A percentile compares a stretch with the other conserved stretches of the same genome.
Conservation (phyloP, 2,329 filamentous ascomycete genomes). For the Diaporthe aspalathi region DNA sequence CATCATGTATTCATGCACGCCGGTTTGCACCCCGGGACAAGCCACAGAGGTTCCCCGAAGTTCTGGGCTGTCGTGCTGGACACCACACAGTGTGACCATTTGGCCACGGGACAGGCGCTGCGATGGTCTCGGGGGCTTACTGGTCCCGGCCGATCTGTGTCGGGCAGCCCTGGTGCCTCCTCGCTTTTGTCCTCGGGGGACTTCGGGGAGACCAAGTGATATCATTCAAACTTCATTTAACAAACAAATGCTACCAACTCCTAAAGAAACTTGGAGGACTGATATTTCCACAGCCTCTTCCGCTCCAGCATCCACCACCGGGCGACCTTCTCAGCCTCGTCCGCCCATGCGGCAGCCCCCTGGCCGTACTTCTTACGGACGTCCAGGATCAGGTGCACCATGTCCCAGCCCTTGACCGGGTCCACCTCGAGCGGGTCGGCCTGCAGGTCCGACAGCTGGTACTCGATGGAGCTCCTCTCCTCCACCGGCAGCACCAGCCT, state of each 20-base stretch:
- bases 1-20: no score
- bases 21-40: no score
- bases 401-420: conserved; percentile 23
- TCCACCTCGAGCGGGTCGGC: conserved; percentile 17
- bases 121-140: not conserved
- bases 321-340: conserved; percentile 41
- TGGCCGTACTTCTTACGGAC: conserved; percentile 32
- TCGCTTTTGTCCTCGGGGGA: not conserved
- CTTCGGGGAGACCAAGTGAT: not conserved
- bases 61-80: no score
- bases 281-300: conserved; percentile 27
- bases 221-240: not conserved
- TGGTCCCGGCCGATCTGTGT: no score
- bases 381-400: conserved; percentile 35
- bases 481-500: conserved; percentile 42
- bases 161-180: not conserved
- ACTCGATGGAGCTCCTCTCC: conserved; percentile 38
- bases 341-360: conserved; percentile 40
- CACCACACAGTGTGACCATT: not conserved
- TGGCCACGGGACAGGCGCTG: not conserved
- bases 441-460: conserved; percentile 39
- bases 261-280: conserved; percentile 3
- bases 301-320: conserved; percentile 42
- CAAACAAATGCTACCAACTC: not conserved
- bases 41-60: no score